Conservation (phyloP, 2,329 filamentous ascomycete species). For the Cercospora canescens region DNA sequence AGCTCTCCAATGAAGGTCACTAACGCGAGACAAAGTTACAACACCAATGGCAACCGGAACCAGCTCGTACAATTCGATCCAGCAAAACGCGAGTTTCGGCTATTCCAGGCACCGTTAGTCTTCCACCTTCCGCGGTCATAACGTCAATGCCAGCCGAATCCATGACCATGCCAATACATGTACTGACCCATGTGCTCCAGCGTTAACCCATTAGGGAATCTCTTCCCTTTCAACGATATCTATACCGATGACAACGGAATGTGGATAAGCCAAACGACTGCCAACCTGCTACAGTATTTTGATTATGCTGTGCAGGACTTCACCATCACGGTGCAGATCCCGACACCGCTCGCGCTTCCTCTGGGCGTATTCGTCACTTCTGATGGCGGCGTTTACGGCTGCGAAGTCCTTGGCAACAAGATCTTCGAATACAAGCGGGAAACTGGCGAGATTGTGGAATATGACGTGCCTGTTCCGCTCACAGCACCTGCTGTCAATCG, state of each 20-base stretch:
- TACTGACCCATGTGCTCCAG: background rate
- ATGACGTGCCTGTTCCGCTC: slow-evolving; percentile 17
- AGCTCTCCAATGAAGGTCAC: background rate
- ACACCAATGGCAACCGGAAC: slow-evolving; percentile 15
- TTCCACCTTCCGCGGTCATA: background rate
- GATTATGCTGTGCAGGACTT: slow-evolving; percentile 11
- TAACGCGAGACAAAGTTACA: background rate
- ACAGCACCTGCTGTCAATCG: slow-evolving; percentile 26
- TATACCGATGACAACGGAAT: slow-evolving; percentile 26
- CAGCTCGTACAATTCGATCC: slow-evolving; percentile 20
- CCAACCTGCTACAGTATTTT: slow-evolving; percentile 14
- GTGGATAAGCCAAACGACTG: slow-evolving; percentile 29
- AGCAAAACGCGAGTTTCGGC: slow-evolving; percentile 6
- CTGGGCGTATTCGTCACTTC: slow-evolving; percentile 23
- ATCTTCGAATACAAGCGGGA: slow-evolving; percentile 20
- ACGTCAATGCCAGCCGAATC: background rate
- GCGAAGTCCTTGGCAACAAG: slow-evolving; percentile 22
- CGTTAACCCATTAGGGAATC: slow-evolving; percentile 24
- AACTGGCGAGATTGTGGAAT: slow-evolving; percentile 22
- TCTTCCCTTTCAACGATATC: slow-evolving; percentile 29
- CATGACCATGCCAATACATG: background rate
- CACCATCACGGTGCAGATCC: slow-evolving; percentile 16
- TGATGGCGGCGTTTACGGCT: slow-evolving; percentile 19
- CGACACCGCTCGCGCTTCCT: slow-evolving; percentile 18
- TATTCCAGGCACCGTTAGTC: slow-evolving; percentile 18